Evolutionary conservation across 2,329 filamentous ascomycete species (phyloP).

Genomic region (Cryphonectria radicalis): DNA sequence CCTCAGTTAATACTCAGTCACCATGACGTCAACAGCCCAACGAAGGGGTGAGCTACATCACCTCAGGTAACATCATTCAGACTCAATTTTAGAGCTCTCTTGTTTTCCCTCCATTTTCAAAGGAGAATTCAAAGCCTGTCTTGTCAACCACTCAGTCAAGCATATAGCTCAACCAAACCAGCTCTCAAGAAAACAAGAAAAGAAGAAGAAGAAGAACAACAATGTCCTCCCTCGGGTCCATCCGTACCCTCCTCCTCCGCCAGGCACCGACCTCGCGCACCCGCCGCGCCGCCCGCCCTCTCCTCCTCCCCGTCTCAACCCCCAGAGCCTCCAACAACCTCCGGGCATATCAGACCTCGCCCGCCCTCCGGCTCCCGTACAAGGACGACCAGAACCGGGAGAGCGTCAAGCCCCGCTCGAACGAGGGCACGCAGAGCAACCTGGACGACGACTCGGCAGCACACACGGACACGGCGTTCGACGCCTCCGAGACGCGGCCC

Average conservation of each 20-base stretch:
- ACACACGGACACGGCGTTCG: constrained; percentile 66
- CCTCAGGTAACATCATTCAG: background rate
- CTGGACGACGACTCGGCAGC: constrained; percentile 64
- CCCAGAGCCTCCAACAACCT: background rate
- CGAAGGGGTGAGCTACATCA: background rate
- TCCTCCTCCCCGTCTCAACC: constrained; percentile 12
- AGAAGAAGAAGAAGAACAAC: background rate
- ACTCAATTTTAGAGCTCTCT: background rate
- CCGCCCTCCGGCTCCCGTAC: constrained; percentile 42
- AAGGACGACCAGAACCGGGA: constrained; percentile 63
- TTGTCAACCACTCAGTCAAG: background rate
- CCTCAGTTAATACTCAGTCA: constrained; percentile 12
- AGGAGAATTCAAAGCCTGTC: background rate
- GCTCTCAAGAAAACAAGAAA: background rate
- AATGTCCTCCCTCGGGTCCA: constrained; percentile 22
- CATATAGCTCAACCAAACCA: background rate
- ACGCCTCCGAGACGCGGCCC: constrained; percentile 69
- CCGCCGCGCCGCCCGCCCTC: constrained; percentile 8
- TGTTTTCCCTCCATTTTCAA: background rate
- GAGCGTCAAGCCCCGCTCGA: constrained; percentile 65
- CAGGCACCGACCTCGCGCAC: constrained; percentile 26
- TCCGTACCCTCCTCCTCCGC: constrained; percentile 28
- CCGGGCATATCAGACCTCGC: constrained; percentile 42
- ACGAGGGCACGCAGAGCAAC: constrained; percentile 71
- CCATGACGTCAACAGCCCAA: constrained; percentile 24